Evolutionary conservation across 1,284 basidiomycete species (phyloP).

Genomic region (Pseudozyma flocculosa): DNA sequence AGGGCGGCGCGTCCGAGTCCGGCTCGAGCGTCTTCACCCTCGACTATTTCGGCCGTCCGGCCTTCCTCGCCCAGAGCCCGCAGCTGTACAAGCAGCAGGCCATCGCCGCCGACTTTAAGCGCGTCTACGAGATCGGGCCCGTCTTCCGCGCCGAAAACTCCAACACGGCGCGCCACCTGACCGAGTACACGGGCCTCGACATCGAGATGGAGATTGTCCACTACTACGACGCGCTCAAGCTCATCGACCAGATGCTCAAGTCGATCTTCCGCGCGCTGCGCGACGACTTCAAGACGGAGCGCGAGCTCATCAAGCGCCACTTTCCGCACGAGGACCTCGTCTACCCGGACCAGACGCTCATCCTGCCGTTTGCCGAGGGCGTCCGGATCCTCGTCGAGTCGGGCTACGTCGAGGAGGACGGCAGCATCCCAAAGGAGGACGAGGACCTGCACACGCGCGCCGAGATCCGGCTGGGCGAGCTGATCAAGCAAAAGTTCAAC

Average conservation of each 20-base stretch:
- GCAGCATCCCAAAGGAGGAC: constrained; percentile 41
- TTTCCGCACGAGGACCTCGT: constrained; percentile 49
- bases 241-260: constrained; percentile 54
- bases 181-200: constrained; percentile 55
- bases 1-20: constrained; percentile 51
- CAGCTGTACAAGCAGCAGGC: constrained; percentile 57
- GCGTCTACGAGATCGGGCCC: constrained; percentile 55
- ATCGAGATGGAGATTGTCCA: constrained; percentile 54
- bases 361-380: constrained; percentile 80
- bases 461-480: constrained; percentile 84
- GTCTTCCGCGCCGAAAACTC: constrained; percentile 56
- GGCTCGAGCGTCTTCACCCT: constrained; percentile 52
- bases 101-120: constrained; percentile 49
- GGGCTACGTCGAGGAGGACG: constrained; percentile 51
- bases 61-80: constrained; percentile 51
- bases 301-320: constrained; percentile 39
- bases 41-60: constrained; percentile 53
- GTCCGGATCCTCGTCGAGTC: constrained; percentile 67
- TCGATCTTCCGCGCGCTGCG: constrained; percentile 42
- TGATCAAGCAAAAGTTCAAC: constrained; percentile 87
- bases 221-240: constrained; percentile 51
- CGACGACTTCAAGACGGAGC: constrained; percentile 28
- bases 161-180: constrained; percentile 53
- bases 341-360: constrained; percentile 59
- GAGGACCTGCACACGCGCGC: constrained; percentile 72